Percentiles rank a stretch among this genome's conserved stretches.
These are phyloP conservation scores for Phytophthora sp. DNA, from an alignment of 352 stramenopile genomes.

Conservation along the genomic window DNA sequence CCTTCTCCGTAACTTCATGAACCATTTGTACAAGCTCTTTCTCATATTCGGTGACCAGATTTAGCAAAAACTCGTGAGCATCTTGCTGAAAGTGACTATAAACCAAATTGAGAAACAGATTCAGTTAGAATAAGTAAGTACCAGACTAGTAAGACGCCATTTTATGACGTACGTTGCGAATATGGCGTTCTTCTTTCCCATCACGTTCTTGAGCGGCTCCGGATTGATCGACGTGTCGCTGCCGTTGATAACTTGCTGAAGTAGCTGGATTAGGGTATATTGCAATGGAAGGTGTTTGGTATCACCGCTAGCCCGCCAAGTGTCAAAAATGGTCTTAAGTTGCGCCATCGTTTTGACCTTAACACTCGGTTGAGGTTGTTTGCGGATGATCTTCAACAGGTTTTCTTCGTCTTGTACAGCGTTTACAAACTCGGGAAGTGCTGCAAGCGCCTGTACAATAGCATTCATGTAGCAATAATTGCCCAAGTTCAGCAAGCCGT, in stretches of 20 bases:
- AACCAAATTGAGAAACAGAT: slow-evolving; percentile 15
- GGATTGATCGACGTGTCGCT: slow-evolving; percentile 79
- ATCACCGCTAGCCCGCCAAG: slow-evolving; percentile 58
- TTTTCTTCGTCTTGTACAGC: slow-evolving; percentile 62
- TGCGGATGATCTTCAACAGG: slow-evolving; percentile 62
- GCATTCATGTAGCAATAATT: slow-evolving; percentile 96
- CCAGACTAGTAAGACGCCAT: not conserved
- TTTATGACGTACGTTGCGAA: slow-evolving; percentile 78
- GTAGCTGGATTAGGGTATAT: slow-evolving; percentile 57
- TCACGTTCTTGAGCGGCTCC: slow-evolving; percentile 75
- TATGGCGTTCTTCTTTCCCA: slow-evolving; percentile 78
- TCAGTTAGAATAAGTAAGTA: slow-evolving; percentile 9
- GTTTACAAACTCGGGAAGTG: slow-evolving; percentile 69
- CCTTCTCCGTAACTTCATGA: slow-evolving; percentile 41
- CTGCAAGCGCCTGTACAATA: slow-evolving; percentile 87
- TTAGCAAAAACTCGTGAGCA: slow-evolving; percentile 87
- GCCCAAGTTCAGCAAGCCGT: slow-evolving; percentile 95
- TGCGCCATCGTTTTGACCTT: slow-evolving; percentile 48
- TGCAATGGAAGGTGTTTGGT: slow-evolving; percentile 64
- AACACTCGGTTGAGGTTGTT: slow-evolving; percentile 41
- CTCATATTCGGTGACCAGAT: slow-evolving; percentile 85
- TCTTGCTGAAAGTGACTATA: slow-evolving; percentile 85
- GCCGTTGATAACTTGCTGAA: slow-evolving; percentile 66
- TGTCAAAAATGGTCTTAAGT: slow-evolving; percentile 50
- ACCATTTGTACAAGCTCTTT: slow-evolving; percentile 74